A percentile compares a stretch with the other conserved stretches of the same genome.
Conservation (phyloP, 352 stramenopile genomes). For the Globisporangium heterothallicum region DNA sequence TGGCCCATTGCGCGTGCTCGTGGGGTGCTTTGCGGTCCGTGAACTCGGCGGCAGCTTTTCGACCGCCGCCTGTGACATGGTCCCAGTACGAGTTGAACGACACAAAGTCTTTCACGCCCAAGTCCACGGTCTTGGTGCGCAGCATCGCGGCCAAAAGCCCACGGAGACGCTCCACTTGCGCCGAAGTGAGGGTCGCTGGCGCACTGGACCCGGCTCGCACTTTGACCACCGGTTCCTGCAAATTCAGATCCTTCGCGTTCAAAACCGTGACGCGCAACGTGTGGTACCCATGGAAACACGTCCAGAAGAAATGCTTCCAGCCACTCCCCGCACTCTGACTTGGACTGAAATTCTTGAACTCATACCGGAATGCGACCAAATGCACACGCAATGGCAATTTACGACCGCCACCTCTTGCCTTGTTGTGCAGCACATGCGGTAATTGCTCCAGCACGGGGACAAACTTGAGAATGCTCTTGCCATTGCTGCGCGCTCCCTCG, state of each 20-base stretch:
- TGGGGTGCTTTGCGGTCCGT: slow-evolving; percentile 82
- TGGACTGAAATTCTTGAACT: slow-evolving; percentile 72
- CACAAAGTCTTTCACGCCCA: slow-evolving; percentile 62
- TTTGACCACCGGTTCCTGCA: slow-evolving; percentile 35
- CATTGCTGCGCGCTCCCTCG: slow-evolving; percentile 74
- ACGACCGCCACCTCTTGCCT: slow-evolving; percentile 11
- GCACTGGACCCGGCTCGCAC: slow-evolving; percentile 21
- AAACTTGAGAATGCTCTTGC: slow-evolving; percentile 70
- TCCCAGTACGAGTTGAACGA: slow-evolving; percentile 84
- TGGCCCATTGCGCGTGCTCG: slow-evolving; percentile 77
- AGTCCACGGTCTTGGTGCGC: slow-evolving; percentile 67
- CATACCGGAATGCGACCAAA: slow-evolving; percentile 73
- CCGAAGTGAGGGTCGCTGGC: slow-evolving; percentile 30
- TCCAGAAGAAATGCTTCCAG: slow-evolving; percentile 65
- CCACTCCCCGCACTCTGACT: slow-evolving; percentile 55
- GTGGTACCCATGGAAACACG: slow-evolving; percentile 63
- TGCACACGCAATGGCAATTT: slow-evolving; percentile 42
- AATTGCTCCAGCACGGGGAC: slow-evolving; percentile 60
- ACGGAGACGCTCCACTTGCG: slow-evolving; percentile 60
- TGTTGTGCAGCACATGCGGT: slow-evolving; percentile 23
- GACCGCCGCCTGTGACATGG: slow-evolving; percentile 65
- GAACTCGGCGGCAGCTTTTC: slow-evolving; percentile 62
- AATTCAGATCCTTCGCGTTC: slow-evolving; percentile 50
- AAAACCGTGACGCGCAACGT: slow-evolving; percentile 53
- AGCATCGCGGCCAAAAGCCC: slow-evolving; percentile 71